Conservation (phyloP, 306 rosid species). For the Alnus rubra region DNA sequence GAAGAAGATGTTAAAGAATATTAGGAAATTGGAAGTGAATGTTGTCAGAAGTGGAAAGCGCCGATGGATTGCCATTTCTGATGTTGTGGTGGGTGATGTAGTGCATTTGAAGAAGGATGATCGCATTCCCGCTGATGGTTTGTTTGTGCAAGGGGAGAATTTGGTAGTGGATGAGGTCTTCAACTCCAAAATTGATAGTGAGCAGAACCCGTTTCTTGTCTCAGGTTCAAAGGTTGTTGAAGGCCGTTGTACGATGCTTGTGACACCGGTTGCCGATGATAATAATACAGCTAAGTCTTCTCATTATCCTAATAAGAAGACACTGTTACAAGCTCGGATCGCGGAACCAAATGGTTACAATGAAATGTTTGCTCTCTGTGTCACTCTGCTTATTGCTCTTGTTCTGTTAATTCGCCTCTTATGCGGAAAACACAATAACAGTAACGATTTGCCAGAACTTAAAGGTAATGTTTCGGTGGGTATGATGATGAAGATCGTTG, state of each 20-base stretch:
- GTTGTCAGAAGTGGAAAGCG: conserved; percentile 27
- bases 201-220: conserved; percentile 49
- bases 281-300: conserved; percentile 3
- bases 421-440: conserved; percentile 31
- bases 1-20: conserved; percentile 29
- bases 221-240: conserved; percentile 50
- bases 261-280: conserved; percentile 34
- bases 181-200: conserved; percentile 21
- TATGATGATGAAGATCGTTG: conserved; percentile 27
- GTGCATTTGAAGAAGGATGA: conserved; percentile 39
- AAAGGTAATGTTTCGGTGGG: conserved; percentile 54
- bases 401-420: conserved; percentile 49
- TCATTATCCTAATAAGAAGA: conserved; percentile 12
- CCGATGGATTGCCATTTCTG: background rate
- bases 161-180: conserved; percentile 35
- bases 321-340: conserved; percentile 42
- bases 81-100: conserved; percentile 45
- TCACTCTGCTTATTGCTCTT: conserved; percentile 36
- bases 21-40: conserved; percentile 19
- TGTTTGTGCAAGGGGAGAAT: conserved; percentile 27
- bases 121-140: conserved; percentile 64
- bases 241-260: conserved; percentile 58
- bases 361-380: conserved; percentile 37
- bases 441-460: conserved; percentile 49
- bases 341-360: conserved; percentile 41